Conservation (phyloP, 257 asterid species). For the Coffea eugenioides region DNA sequence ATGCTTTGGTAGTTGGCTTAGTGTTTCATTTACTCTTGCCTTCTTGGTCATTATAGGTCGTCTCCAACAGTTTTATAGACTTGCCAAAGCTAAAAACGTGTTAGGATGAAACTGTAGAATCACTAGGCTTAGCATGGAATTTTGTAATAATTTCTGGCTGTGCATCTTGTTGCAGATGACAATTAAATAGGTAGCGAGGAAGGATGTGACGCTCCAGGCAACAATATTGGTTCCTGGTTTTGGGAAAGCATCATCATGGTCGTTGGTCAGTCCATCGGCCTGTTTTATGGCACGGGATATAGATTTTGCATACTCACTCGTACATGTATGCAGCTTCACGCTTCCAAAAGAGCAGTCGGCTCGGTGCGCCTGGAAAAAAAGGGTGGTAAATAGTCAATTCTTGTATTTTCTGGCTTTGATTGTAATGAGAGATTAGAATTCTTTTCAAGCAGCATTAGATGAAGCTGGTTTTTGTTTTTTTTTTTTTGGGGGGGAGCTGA, state of each 20-base stretch:
- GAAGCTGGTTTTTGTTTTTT: slow-evolving; percentile 24
- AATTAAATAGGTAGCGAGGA: slow-evolving; percentile 17
- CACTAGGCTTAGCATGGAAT: not conserved
- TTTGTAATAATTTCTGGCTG: not conserved
- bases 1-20: too few species aligned
- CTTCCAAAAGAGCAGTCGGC: not conserved
- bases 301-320: not conserved
- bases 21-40: not conserved
- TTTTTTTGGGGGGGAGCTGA: not conserved
- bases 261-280: not conserved
- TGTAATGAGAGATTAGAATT: slow-evolving; percentile 11
- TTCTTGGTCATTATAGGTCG: not conserved
- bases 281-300: not conserved
- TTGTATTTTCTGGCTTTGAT: slow-evolving; percentile 1
- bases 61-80: not conserved
- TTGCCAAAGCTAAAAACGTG: too few species aligned
- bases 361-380: not conserved
- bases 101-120: not conserved
- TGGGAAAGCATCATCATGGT: slow-evolving; percentile 2
- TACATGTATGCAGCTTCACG: not conserved
- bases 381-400: slow-evolving; percentile 5
- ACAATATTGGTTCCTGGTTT: slow-evolving; percentile 6
- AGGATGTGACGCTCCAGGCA: slow-evolving; percentile 3
- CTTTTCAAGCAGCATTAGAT: slow-evolving; percentile 14
- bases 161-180: slow-evolving; percentile 38